Conservation (phyloP, 179 eudicot species). For the Sideroxylon spinosum region DNA sequence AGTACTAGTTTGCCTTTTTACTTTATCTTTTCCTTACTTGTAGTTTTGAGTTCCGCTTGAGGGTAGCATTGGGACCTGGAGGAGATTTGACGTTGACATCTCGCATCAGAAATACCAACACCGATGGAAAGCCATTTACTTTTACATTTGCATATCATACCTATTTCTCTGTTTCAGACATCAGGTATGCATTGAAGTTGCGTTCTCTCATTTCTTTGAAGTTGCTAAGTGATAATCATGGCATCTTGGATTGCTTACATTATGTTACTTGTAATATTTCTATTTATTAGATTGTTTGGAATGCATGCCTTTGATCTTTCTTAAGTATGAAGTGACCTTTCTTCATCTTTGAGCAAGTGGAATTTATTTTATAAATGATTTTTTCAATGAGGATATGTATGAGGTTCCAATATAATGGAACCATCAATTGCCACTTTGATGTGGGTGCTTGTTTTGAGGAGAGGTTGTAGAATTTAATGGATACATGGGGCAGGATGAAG, state of each 20-base stretch:
- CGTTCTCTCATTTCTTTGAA: slow-evolving; percentile 5
- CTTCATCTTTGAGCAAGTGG: not conserved
- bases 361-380: not conserved
- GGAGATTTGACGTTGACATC: slow-evolving; percentile 89
- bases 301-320: not conserved
- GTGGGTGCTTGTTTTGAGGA: not conserved
- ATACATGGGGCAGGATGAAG: not conserved
- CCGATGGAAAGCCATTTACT: slow-evolving; percentile 75
- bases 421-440: not conserved
- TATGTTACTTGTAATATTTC: not conserved
- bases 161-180: slow-evolving; percentile 92
- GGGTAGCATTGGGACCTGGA: slow-evolving; percentile 80
- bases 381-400: not conserved
- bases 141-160: slow-evolving; percentile 96
- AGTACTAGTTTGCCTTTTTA: not conserved
- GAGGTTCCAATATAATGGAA: not conserved
- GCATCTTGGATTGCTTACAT: not conserved
- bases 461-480: not conserved
- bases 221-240: not conserved
- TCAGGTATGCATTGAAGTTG: slow-evolving; percentile 49
- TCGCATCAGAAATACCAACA: slow-evolving; percentile 75
- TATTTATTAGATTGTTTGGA: not conserved
- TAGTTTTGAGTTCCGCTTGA: slow-evolving; percentile 85
- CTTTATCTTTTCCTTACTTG: slow-evolving; percentile 17
- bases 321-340: not conserved